Base-by-base conservation (phyloP, 1,284 basidiomycete species). In the Xerocomus nothofagi region DNA sequence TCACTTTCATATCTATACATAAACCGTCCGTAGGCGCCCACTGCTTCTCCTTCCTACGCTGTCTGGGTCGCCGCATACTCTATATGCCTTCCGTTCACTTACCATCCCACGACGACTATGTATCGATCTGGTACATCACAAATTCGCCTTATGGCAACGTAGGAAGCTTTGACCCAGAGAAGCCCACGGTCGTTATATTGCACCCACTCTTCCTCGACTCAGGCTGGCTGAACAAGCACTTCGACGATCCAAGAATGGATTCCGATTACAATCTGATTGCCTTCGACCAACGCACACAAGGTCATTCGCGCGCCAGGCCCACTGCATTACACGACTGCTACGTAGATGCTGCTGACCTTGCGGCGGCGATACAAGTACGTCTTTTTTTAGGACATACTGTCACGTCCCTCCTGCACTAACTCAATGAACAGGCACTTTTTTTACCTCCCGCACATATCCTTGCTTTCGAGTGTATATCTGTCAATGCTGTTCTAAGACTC, bases 281-380 rank as follows among this genome's bases (percentile, higher is more conserved):
- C 8, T 82, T 90, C 62, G 88, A 90, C 64, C 78, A 80, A 56
- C 79, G 86, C 7, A 74, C 76, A n/a, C 72, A 74, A n/a, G 87
- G 87, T n/a, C 75, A 71, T 62, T 86, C 84, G 10, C 62, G 67
- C 3, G 77, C 71, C 50, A 73, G 79, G 46, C 77, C 77, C 9
- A 80, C 70, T 42, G 78, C 75, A 6, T 70, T 73, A 33, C 82
- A 84, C 59, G 86, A 89, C 65, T 77, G 76, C 44, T 89, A 86
- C 79, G 85, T 88, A 3, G 80, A 85, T 33, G 84, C 86, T 1
- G 88, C 86, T 27, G 86, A 89, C 70, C 56, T 89, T 36, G 87
- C 84, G 3, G 74, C 79, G 20, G 82, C 79, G 42, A 78, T 79
- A 57, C 76, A 82, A 67, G 86, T 84, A 54, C 45, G 78, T 69